phyloP scores from a whole-genome alignment of 2,329 filamentous ascomycete species.

The Fusarium metavorans region DNA sequence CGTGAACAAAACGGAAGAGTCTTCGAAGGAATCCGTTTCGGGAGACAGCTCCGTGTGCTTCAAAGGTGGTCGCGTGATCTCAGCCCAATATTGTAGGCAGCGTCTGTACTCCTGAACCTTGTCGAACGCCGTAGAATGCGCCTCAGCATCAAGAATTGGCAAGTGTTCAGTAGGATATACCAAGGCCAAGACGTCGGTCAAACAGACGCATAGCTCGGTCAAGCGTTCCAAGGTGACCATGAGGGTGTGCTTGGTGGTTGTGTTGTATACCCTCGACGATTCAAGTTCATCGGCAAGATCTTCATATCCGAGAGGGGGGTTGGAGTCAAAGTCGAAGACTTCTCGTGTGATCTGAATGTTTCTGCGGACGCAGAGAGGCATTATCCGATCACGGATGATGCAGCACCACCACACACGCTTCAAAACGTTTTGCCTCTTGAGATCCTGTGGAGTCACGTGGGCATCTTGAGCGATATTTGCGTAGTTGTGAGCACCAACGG shows the following conservation, averaged over 20 bases:
- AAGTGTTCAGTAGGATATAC: slow-evolving; percentile 30
- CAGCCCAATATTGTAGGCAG: slow-evolving; percentile 18
- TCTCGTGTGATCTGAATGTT: slow-evolving; percentile 31
- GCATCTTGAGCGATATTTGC: not conserved
- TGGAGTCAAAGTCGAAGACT: slow-evolving; percentile 28
- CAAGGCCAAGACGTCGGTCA: slow-evolving; percentile 32
- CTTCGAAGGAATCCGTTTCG: slow-evolving; percentile 10
- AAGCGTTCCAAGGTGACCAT: slow-evolving; percentile 25
- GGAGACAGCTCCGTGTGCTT: slow-evolving; percentile 15
- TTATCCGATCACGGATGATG: slow-evolving; percentile 34
- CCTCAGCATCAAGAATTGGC: slow-evolving; percentile 12
- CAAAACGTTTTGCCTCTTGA: slow-evolving; percentile 17
- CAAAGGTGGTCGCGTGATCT: slow-evolving; percentile 19
- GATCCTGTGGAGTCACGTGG: slow-evolving; percentile 9
- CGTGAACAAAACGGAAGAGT: slow-evolving; percentile 31
- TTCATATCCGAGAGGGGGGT: slow-evolving; percentile 24
- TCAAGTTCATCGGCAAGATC: slow-evolving; percentile 35
- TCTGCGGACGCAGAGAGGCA: slow-evolving; percentile 32
- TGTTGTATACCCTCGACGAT: slow-evolving; percentile 29
- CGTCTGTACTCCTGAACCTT: slow-evolving; percentile 28
- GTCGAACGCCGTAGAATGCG: slow-evolving; percentile 20
- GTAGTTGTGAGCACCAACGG: slow-evolving; percentile 27
- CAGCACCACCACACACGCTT: slow-evolving; percentile 40
- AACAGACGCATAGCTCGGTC: slow-evolving; percentile 25
- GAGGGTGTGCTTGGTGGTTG: slow-evolving; percentile 34